These are phyloP conservation scores for Acanthamoeba lenticulata DNA, from an alignment of 208 protist species.

Conservation along the genomic window DNA sequence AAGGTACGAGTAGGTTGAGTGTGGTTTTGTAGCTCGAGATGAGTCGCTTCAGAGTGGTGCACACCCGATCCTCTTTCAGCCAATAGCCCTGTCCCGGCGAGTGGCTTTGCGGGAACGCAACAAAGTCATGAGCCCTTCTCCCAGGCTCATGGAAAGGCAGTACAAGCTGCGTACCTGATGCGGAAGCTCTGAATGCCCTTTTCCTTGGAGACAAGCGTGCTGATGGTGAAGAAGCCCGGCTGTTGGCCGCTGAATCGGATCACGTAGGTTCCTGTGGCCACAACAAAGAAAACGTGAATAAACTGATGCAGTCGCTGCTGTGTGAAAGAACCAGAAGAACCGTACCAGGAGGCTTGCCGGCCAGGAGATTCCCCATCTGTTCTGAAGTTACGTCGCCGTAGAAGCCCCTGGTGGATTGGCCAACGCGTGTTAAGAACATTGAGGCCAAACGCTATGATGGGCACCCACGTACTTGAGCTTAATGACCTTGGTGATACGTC, in stretches of 20 bases:
- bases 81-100: background rate
- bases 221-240: slow-evolving; percentile 59
- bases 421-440: background rate
- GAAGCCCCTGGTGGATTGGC: background rate
- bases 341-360: background rate
- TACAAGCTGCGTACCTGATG: background rate
- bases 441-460: background rate
- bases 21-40: background rate
- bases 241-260: slow-evolving; percentile 45
- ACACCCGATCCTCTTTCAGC: background rate
- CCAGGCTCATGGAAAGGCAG: background rate
- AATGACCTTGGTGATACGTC: background rate
- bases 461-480: background rate
- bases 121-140: background rate
- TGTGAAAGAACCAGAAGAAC: background rate
- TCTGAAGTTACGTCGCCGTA: background rate
- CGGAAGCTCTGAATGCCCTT: slow-evolving; percentile 57
- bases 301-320: no score
- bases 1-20: background rate
- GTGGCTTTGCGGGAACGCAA: background rate
- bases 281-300: no score
- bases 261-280: background rate
- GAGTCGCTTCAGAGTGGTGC: background rate
- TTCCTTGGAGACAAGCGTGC: background rate
- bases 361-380: background rate